Evolutionary conservation across 1,284 basidiomycete species (phyloP).

Genomic region (Ustilago trichophora): DNA sequence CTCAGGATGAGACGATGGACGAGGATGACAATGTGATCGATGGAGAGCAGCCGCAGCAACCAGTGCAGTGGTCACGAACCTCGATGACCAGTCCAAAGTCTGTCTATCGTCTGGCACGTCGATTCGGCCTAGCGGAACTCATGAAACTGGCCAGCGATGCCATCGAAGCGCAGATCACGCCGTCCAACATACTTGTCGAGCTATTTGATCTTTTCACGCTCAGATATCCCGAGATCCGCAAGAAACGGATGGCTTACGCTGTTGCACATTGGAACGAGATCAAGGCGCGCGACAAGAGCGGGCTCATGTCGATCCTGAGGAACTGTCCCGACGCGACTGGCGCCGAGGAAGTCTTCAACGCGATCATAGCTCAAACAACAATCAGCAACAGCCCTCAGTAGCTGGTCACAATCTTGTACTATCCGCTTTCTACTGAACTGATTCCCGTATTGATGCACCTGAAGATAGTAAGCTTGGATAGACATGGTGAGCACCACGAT

Average conservation of each 20-base stretch:
- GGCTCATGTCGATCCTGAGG: background rate
- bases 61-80: no score
- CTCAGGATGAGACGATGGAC: no score
- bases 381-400: no score
- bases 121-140: slow-evolving; percentile 6
- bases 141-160: slow-evolving; percentile 7
- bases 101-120: slow-evolving; percentile 22
- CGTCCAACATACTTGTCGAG: slow-evolving; percentile 18
- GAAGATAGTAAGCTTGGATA: no score
- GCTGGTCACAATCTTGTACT: no score
- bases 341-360: slow-evolving; percentile 1
- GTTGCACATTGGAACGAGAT: slow-evolving; percentile 32
- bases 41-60: no score
- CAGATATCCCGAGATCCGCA: background rate
- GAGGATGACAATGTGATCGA: no score
- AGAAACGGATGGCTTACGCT: slow-evolving; percentile 13
- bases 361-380: slow-evolving; percentile 12
- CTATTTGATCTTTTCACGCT: slow-evolving; percentile 21
- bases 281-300: background rate
- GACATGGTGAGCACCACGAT: no score
- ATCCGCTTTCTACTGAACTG: no score
- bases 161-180: slow-evolving; percentile 7
- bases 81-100: slow-evolving; percentile 31
- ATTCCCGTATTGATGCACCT: no score
- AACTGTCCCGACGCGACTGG: background rate